A percentile compares a stretch with the other conserved stretches of the same genome.
These are phyloP conservation scores for Pyrenophora seminiperda DNA, from an alignment of 2,329 filamentous ascomycete species.

Conservation along the genomic window DNA sequence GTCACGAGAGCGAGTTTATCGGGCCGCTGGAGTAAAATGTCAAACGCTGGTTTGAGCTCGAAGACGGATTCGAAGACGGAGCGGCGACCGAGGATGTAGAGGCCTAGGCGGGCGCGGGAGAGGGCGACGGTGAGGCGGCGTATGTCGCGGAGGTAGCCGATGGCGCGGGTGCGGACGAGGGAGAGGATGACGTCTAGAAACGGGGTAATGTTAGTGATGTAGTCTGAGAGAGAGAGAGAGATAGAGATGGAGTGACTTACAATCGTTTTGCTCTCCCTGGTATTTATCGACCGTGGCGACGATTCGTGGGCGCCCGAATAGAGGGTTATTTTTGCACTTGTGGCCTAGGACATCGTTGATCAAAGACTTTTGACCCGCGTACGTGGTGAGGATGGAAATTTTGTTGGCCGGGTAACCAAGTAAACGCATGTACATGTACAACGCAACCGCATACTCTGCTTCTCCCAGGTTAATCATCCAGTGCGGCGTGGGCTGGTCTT, in stretches of 20 bases:
- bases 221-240: background rate
- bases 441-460: slow-evolving; percentile 92
- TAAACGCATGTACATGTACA: slow-evolving; percentile 97
- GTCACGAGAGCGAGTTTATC: slow-evolving; percentile 82
- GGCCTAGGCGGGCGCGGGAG: slow-evolving; percentile 85
- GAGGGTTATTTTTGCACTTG: slow-evolving; percentile 77
- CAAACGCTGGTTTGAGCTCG: slow-evolving; percentile 86
- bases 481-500: slow-evolving; percentile 87
- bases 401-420: slow-evolving; percentile 84
- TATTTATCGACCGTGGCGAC: slow-evolving; percentile 98
- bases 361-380: slow-evolving; percentile 87
- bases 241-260: slow-evolving; percentile 63
- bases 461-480: slow-evolving; percentile 97
- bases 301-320: slow-evolving; percentile 87
- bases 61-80: slow-evolving; percentile 87
- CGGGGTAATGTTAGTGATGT: slow-evolving; percentile 11
- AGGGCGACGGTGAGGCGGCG: slow-evolving; percentile 92
- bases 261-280: slow-evolving; percentile 98
- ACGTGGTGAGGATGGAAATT: slow-evolving; percentile 90
- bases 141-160: slow-evolving; percentile 92
- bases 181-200: slow-evolving; percentile 84
- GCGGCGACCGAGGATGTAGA: slow-evolving; percentile 89
- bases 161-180: slow-evolving; percentile 82
- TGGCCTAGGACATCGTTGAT: slow-evolving; percentile 85
- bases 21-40: slow-evolving; percentile 73